Evolutionary conservation across 2,329 filamentous ascomycete genomes (phyloP).

Genomic region (Monilinia fructicola): DNA sequence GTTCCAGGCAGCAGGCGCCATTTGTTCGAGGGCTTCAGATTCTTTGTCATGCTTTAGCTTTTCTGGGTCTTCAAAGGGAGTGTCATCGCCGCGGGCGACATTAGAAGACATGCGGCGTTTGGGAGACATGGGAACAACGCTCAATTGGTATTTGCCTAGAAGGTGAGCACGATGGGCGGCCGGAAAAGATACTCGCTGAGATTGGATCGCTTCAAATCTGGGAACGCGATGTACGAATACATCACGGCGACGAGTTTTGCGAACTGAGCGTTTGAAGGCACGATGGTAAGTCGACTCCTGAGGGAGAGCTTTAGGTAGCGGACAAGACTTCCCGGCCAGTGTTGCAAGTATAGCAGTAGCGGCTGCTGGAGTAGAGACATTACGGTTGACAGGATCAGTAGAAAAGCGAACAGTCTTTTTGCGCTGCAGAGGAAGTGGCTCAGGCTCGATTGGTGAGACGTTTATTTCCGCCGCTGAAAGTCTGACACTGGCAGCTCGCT

Average conservation of each 20-base stretch:
- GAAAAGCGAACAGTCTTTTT: slow-evolving; percentile 81
- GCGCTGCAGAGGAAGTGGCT: slow-evolving; percentile 34
- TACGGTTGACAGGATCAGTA: slow-evolving; percentile 41
- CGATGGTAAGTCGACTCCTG: slow-evolving; percentile 82
- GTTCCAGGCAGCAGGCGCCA: slow-evolving; percentile 60
- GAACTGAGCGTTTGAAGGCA: slow-evolving; percentile 74
- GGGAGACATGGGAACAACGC: slow-evolving; percentile 64
- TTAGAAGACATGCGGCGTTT: slow-evolving; percentile 72
- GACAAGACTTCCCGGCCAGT: slow-evolving; percentile 42
- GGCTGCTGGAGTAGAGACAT: slow-evolving; percentile 28
- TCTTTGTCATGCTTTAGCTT: slow-evolving; percentile 72
- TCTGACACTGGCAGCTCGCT: slow-evolving; percentile 36
- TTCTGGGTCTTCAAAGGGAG: slow-evolving; percentile 60
- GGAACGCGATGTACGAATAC: slow-evolving; percentile 81
- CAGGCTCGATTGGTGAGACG: slow-evolving; percentile 40
- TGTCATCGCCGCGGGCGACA: slow-evolving; percentile 69
- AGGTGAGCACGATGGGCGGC: slow-evolving; percentile 77
- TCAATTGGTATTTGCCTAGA: slow-evolving; percentile 80
- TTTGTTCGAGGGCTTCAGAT: slow-evolving; percentile 74
- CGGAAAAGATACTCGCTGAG: slow-evolving; percentile 72
- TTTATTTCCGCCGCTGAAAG: slow-evolving; percentile 41
- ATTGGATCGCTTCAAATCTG: slow-evolving; percentile 85
- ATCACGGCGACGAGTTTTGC: slow-evolving; percentile 66
- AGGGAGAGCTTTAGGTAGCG: slow-evolving; percentile 51
- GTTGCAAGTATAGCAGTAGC: slow-evolving; percentile 22